phyloP scores from a whole-genome alignment of 768 basidiomycete species.

The Pluteus cervinus region DNA sequence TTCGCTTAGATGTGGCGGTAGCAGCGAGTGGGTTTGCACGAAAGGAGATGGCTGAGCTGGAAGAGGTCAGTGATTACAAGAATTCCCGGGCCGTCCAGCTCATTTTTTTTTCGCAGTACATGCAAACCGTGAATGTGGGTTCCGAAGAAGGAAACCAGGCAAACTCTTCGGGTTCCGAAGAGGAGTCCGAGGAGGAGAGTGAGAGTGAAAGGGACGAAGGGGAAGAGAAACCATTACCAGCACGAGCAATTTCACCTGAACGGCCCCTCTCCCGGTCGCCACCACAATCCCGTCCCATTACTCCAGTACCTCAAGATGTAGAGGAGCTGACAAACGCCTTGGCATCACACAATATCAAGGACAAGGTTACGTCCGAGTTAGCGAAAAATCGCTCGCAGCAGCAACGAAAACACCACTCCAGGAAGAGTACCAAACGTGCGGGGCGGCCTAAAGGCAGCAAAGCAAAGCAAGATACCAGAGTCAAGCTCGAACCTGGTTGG shows the following conservation, averaged over 20 bases:
- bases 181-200: constrained; percentile 20
- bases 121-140: constrained; percentile 44
- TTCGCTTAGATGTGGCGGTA: constrained; percentile 84
- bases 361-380: constrained; percentile 58
- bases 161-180: no score
- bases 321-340: constrained; percentile 36
- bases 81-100: constrained; percentile 14
- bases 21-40: constrained; percentile 91
- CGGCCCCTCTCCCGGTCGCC: constrained; percentile 41
- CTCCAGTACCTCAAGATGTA: constrained; percentile 32
- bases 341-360: constrained; percentile 43
- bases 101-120: constrained; percentile 44
- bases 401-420: constrained; percentile 75
- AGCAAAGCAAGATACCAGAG: constrained; percentile 69
- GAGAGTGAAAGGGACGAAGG: constrained; percentile 28
- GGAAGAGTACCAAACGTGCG: constrained; percentile 52
- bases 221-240: constrained; percentile 16
- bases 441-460: constrained; percentile 80
- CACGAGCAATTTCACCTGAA: constrained; percentile 10
- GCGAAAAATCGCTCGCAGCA: constrained; percentile 53
- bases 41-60: constrained; percentile 74
- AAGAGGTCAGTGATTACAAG: constrained; percentile 63
- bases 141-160: constrained; percentile 25
- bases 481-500: constrained; percentile 53
- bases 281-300: constrained; percentile 42